phyloP scores from a whole-genome alignment of 441 rosid genomes.

The Bruguiera hainesii region DNA sequence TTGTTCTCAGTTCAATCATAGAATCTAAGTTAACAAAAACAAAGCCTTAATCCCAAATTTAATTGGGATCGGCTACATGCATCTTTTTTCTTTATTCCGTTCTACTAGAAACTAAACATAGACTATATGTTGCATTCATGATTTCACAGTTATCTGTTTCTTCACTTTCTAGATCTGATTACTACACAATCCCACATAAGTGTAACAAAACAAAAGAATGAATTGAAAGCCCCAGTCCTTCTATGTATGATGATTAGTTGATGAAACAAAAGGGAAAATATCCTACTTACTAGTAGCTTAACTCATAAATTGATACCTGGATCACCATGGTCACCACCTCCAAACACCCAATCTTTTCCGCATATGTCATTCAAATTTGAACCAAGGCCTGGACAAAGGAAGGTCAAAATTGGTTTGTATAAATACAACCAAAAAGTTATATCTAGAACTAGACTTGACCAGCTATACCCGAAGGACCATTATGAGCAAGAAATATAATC shows the following conservation, averaged over 20 bases:
- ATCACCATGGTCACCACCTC: conserved; percentile 91
- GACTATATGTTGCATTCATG: conserved; percentile 10
- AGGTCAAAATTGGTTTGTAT: conserved; percentile 7
- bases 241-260: neutral
- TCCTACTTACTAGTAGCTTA: conserved; percentile 15
- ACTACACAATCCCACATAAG: conserved; percentile 8
- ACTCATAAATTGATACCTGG: conserved; percentile 45
- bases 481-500: conserved; percentile 77
- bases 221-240: neutral
- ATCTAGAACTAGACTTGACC: conserved; percentile 14
- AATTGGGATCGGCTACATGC: no score
- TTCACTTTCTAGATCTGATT: neutral
- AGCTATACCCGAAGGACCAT: conserved; percentile 72
- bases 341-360: conserved; percentile 70
- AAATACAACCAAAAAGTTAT: conserved; percentile 8
- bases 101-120: no score
- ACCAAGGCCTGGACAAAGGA: conserved; percentile 65
- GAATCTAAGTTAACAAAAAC: no score
- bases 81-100: no score
- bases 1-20: no score
- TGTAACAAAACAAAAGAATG: conserved; percentile 6
- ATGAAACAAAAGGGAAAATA: neutral
- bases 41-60: no score
- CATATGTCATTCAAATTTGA: conserved; percentile 69
- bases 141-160: neutral